phyloP scores from a whole-genome alignment of 2,329 filamentous ascomycete genomes.

The Coniochaeta hoffmannii region DNA sequence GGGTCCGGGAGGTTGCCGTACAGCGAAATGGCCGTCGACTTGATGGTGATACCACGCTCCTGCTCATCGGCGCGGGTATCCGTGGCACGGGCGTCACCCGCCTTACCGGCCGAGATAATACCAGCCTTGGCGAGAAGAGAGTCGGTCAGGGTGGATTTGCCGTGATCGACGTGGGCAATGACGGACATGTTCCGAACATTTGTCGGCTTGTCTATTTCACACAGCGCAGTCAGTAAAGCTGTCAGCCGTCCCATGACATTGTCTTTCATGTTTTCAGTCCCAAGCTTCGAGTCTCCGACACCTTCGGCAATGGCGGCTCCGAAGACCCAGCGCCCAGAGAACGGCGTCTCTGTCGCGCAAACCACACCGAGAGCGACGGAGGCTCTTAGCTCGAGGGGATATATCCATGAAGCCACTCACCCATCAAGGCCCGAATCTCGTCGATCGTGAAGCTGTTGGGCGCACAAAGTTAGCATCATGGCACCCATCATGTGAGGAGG shows the following conservation, averaged over 20 bases:
- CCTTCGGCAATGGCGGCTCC: not conserved
- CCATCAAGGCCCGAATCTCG: conserved; percentile 72
- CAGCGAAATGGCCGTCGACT: conserved; percentile 98
- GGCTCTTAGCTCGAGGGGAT: not conserved
- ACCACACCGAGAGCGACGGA: not conserved
- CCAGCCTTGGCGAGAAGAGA: conserved; percentile 97
- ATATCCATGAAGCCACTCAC: conserved; percentile 30
- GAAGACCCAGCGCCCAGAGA: not conserved
- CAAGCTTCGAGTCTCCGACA: not conserved
- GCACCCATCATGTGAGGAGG: conserved; percentile 15
- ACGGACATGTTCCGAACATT: conserved; percentile 95
- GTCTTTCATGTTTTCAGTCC: not conserved
- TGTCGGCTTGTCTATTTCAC: conserved; percentile 75
- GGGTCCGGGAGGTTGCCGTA: conserved; percentile 75
- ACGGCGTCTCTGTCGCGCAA: not conserved
- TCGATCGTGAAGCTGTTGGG: conserved; percentile 89
- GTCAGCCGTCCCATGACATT: not conserved
- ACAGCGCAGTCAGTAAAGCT: conserved; percentile 7
- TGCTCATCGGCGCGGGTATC: conserved; percentile 97
- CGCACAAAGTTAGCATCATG: conserved; percentile 41
- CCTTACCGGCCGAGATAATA: conserved; percentile 98
- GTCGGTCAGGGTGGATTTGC: conserved; percentile 99
- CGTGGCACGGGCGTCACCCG: conserved; percentile 90
- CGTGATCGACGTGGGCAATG: conserved; percentile 99
- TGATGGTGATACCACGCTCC: conserved; percentile 99